A percentile compares a stretch with the other conserved stretches of the same genome.
Conservation (phyloP, 805 yeast genomes). For the Tetrapisispora nanseiensis region DNA sequence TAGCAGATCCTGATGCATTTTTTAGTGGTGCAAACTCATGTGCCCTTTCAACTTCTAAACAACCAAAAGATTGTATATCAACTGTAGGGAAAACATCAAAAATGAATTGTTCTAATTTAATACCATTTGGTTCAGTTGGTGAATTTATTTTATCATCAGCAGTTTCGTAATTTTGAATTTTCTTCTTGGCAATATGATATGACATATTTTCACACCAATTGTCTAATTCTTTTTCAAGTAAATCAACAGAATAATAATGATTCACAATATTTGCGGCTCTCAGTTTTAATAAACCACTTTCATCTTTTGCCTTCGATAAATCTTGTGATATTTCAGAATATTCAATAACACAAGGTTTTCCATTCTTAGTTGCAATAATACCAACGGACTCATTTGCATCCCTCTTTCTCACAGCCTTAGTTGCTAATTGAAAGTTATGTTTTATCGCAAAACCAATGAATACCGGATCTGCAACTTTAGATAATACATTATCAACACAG, state of each 20-base stretch:
- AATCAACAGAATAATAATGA: constrained; percentile 83
- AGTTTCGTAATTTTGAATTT: constrained; percentile 54
- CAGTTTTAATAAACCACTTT: constrained; percentile 51
- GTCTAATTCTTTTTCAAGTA: constrained; percentile 50
- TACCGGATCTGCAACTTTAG: constrained; percentile 86
- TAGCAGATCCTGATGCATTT: constrained; percentile 73
- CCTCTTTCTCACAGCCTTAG: constrained; percentile 90
- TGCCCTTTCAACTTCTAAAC: constrained; percentile 77
- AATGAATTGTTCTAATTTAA: constrained; percentile 91
- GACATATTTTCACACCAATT: constrained; percentile 70
- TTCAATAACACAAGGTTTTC: constrained; percentile 82
- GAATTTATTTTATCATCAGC: constrained; percentile 37
- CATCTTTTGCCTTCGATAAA: constrained; percentile 57
- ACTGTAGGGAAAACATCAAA: constrained; percentile 90
- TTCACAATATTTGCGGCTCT: constrained; percentile 97
- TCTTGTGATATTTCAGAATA: constrained; percentile 81
- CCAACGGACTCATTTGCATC: constrained; percentile 87
- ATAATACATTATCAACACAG: constrained; percentile 91
- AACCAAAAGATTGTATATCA: constrained; percentile 64
- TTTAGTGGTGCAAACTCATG: constrained; percentile 91
- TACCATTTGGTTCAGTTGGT: constrained; percentile 80
- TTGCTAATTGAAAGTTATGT: constrained; percentile 63
- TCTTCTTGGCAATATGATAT: constrained; percentile 91
- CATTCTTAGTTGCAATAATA: constrained; percentile 62
- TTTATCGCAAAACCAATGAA: constrained; percentile 71